A percentile compares a stretch with the other conserved stretches of the same genome.
phyloP scores from a whole-genome alignment of 441 rosid species.

The Eutrema salsugineum region DNA sequence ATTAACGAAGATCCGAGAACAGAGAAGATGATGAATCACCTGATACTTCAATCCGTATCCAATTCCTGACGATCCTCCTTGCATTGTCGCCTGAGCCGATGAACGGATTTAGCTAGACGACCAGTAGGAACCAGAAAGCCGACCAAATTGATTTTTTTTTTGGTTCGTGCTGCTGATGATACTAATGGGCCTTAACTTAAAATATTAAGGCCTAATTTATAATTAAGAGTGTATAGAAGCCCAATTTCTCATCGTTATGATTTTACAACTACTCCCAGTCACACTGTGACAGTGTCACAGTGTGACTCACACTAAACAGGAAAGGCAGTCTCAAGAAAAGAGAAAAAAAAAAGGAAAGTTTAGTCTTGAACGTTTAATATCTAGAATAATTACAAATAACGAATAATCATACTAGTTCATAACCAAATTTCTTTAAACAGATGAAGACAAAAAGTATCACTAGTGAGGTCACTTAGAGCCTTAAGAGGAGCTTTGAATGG shows the following conservation, averaged over 20 bases:
- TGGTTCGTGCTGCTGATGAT: neutral
- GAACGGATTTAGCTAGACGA: neutral
- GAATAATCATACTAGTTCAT: neutral
- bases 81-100: conserved; percentile 48
- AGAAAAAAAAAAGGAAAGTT: too few relatives aligned
- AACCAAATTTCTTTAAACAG: neutral
- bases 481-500: neutral
- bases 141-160: neutral
- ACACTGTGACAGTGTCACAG: neutral
- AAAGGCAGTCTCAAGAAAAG: too few relatives aligned
- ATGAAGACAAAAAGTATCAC: neutral
- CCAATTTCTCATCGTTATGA: neutral
- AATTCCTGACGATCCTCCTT: conserved; percentile 83
- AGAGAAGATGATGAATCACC: conserved; percentile 37
- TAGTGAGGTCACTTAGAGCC: neutral
- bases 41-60: conserved; percentile 92
- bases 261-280: neutral
- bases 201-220: neutral
- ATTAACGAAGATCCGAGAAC: neutral
- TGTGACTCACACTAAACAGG: neutral
- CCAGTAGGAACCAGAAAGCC: neutral
- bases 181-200: conserved; percentile 6
- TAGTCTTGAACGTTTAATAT: too few relatives aligned
- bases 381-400: neutral
- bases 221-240: neutral